Conservation (phyloP, 352 stramenopile genomes). For the Hyaloperonospora arabidopsidis region DNA sequence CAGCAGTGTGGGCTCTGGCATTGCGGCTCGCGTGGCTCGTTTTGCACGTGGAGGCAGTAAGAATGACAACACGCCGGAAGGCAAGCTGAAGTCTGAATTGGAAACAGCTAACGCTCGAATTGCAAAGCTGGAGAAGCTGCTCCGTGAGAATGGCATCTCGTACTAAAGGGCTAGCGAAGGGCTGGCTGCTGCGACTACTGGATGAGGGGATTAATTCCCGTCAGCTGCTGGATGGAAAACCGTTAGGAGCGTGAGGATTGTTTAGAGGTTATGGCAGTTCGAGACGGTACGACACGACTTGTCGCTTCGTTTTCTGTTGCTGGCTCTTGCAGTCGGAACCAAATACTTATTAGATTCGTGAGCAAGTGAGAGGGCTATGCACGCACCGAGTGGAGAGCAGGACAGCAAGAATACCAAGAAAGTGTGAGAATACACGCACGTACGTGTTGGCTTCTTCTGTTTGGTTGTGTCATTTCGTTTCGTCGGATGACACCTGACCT, state of each 20-base stretch:
- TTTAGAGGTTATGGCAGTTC: constrained; percentile 26
- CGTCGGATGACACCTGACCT: constrained; percentile 4
- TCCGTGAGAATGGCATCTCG: constrained; percentile 70
- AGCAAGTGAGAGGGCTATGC: constrained; percentile 35
- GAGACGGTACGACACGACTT: constrained; percentile 25
- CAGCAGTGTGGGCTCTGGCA: constrained; percentile 31
- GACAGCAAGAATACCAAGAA: constrained; percentile 33
- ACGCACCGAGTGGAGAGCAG: constrained; percentile 29
- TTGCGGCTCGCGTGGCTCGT: constrained; percentile 40
- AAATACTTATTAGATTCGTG: constrained; percentile 51
- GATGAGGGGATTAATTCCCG: constrained; percentile 20
- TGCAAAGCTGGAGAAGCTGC: constrained; percentile 74
- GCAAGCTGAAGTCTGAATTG: constrained; percentile 69
- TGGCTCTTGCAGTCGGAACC: constrained; percentile 38
- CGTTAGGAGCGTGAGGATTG: constrained; percentile 24
- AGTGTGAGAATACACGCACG: constrained; percentile 32
- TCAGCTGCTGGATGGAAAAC: constrained; percentile 22
- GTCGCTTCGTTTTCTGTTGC: constrained; percentile 31
- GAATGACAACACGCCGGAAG: constrained; percentile 36
- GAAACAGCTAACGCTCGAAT: constrained; percentile 79
- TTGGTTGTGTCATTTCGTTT: constrained; percentile 16
- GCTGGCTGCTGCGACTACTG: constrained; percentile 23
- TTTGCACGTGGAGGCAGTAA: constrained; percentile 35
- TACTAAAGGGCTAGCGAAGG: constrained; percentile 42
- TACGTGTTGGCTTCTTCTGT: constrained; percentile 27